Conservation (phyloP, 805 yeast species). For the Ogataea henricii region DNA sequence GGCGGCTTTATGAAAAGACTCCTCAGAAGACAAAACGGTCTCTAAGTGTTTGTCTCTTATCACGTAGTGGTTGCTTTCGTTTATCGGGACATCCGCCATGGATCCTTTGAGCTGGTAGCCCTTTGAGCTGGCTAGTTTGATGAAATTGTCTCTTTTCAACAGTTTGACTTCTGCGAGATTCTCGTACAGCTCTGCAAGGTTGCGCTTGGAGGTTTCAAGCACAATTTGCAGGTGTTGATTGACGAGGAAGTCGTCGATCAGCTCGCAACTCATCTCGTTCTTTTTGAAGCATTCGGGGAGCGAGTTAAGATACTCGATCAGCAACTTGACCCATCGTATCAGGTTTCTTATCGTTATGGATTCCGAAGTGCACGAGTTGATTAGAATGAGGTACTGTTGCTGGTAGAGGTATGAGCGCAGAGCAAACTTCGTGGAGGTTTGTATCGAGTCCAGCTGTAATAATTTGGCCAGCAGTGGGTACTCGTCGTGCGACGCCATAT, state of each 20-base stretch:
- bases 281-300: constrained; percentile 30
- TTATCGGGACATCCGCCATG: constrained; percentile 24
- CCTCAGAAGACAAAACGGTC: constrained; percentile 34
- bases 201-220: constrained; percentile 26
- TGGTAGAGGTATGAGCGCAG: constrained; percentile 24
- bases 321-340: constrained; percentile 32
- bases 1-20: constrained; percentile 44
- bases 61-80: constrained; percentile 10
- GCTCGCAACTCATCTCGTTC: constrained; percentile 43
- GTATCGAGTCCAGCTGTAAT: background rate
- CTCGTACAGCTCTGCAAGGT: constrained; percentile 34
- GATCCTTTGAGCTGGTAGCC: constrained; percentile 37
- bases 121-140: constrained; percentile 34
- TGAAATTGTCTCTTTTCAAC: constrained; percentile 47
- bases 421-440: constrained; percentile 19
- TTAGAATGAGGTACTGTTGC: constrained; percentile 23
- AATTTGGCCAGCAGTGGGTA: constrained; percentile 13
- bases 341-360: constrained; percentile 33
- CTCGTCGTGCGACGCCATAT: constrained; percentile 6
- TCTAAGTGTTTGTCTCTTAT: constrained; percentile 22
- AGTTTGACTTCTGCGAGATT: constrained; percentile 52
- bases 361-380: constrained; percentile 30
- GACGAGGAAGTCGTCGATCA: constrained; percentile 43
- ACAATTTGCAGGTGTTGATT: constrained; percentile 22
- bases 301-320: constrained; percentile 27